Conservation (phyloP, 2,329 filamentous ascomycete species). For the Juglanconis sp. region DNA sequence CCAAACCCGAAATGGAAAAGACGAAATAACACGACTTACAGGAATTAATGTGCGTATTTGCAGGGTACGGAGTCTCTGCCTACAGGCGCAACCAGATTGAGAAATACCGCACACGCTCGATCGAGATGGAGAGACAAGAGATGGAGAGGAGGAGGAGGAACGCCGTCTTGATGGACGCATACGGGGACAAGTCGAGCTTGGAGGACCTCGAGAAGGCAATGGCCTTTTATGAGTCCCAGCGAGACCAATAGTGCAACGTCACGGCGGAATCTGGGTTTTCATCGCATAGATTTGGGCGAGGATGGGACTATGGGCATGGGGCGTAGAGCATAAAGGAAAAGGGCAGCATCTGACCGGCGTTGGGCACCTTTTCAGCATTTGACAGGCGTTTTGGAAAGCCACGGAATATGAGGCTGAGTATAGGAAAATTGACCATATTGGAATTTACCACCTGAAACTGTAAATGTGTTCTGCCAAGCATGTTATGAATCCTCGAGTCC, state of each 20-base stretch:
- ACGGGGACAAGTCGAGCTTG: slow-evolving; percentile 47
- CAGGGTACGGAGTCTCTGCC: slow-evolving; percentile 17
- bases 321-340: too few species aligned
- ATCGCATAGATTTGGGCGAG: too few species aligned
- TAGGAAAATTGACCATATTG: too few species aligned
- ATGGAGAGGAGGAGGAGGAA: slow-evolving; percentile 31
- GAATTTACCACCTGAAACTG: too few species aligned
- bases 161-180: slow-evolving; percentile 45
- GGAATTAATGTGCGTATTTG: slow-evolving; percentile 16
- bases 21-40: slow-evolving; percentile 13
- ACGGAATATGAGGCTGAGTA: too few species aligned
- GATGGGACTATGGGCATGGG: too few species aligned
- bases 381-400: too few species aligned
- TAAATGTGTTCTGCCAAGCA: too few species aligned
- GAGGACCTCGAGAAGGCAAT: slow-evolving; percentile 47
- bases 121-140: slow-evolving; percentile 6
- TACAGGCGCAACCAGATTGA: slow-evolving; percentile 13
- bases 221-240: slow-evolving; percentile 38
- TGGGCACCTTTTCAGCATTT: too few species aligned
- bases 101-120: slow-evolving; percentile 2
- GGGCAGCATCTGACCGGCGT: too few species aligned
- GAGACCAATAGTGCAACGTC: neutral
- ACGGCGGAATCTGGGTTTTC: neutral
- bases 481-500: too few species aligned
- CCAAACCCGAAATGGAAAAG: neutral